A percentile compares a stretch with the other conserved stretches of the same genome.
Conservation (phyloP, 352 stramenopile genomes). For the Globisporangium polare region DNA sequence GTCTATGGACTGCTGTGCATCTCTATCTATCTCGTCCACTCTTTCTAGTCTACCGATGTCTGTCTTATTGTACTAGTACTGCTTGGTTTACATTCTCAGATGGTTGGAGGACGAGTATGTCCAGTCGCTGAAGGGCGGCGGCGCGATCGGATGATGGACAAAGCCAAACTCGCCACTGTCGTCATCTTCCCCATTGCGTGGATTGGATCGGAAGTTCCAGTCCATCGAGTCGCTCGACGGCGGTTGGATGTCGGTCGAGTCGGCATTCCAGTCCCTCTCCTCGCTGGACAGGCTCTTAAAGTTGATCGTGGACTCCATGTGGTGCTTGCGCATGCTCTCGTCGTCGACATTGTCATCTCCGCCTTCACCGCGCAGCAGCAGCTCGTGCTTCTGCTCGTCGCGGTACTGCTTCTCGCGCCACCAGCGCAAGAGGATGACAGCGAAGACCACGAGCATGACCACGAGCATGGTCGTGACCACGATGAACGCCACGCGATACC, state of each 20-base stretch:
- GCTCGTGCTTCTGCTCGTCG: constrained; percentile 1
- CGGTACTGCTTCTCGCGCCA: constrained; percentile 18
- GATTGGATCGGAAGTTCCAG: constrained; percentile 18
- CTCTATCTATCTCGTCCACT: too few species aligned
- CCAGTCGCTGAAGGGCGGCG: constrained; percentile 15
- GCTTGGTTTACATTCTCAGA: constrained; percentile 4
- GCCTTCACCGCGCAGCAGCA: constrained; percentile 2
- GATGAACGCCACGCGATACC: constrained; percentile 14
- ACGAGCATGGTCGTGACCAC: constrained; percentile 7
- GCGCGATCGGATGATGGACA: neutral
- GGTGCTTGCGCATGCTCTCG: constrained; percentile 6
- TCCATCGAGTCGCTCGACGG: constrained; percentile 11
- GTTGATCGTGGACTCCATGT: constrained; percentile 9
- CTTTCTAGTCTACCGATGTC: neutral
- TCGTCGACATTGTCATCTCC: neutral
- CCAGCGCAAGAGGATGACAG: constrained; percentile 9
- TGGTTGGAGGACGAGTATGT: constrained; percentile 16
- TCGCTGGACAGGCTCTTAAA: constrained; percentile 10
- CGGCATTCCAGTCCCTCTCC: constrained; percentile 5
- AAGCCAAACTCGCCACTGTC: constrained; percentile 2
- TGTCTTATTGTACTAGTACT: neutral
- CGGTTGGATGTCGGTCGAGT: neutral
- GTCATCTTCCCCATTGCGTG: neutral
- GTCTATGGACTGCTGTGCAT: neutral
- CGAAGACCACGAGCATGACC: constrained; percentile 10